phyloP scores from a whole-genome alignment of 2,329 filamentous ascomycete genomes.

The Verticillium zaregamsianum region DNA sequence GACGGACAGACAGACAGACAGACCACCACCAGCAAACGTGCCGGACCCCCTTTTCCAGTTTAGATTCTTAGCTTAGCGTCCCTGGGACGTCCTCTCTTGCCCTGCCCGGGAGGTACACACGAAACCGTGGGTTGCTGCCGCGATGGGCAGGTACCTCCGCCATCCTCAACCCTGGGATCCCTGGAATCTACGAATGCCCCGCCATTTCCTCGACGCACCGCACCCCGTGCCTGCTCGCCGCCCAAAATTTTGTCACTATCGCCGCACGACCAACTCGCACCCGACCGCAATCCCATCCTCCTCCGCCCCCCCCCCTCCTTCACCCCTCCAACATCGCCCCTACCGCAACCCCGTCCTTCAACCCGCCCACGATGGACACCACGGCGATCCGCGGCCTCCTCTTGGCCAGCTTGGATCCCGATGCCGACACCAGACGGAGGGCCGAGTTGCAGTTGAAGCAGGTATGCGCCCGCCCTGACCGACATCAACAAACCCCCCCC shows the following conservation, averaged over 20 bases:
- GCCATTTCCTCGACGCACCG: constrained; percentile 12
- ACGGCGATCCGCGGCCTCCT: constrained; percentile 72
- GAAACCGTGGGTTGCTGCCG: background rate
- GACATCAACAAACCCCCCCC: background rate
- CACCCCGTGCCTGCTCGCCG: constrained; percentile 9
- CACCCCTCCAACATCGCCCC: constrained; percentile 1
- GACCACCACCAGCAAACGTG: background rate
- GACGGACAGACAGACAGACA: too few relatives aligned
- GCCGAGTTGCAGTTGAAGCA: constrained; percentile 79
- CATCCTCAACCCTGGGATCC: background rate
- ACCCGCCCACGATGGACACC: constrained; percentile 60
- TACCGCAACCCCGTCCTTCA: background rate
- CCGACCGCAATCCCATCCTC: constrained; percentile 13
- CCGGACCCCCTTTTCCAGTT: background rate
- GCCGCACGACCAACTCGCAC: constrained; percentile 8
- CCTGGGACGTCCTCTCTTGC: background rate
- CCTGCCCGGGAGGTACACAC: background rate
- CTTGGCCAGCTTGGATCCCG: constrained; percentile 68
- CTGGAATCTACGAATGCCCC: constrained; percentile 9
- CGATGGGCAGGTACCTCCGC: background rate
- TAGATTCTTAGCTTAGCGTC: background rate
- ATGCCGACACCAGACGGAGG: constrained; percentile 69
- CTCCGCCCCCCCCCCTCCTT: constrained; percentile 9
- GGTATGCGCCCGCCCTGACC: constrained; percentile 44
- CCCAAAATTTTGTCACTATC: constrained; percentile 16